These are phyloP conservation scores for Epipyxis sp. DNA, from an alignment of 108 stramenopile species.

Conservation along the genomic window DNA sequence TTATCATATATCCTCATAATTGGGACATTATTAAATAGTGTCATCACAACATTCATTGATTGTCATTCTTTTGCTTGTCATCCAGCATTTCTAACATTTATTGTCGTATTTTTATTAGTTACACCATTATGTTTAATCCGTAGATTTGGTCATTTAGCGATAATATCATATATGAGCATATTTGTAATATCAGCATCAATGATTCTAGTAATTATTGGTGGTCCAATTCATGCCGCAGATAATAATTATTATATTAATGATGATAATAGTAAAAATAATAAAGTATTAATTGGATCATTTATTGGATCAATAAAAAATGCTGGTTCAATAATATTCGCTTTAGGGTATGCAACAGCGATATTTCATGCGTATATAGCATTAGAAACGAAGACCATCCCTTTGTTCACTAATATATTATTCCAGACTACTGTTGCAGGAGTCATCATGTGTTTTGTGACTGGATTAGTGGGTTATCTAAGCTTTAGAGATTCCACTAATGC, in stretches of 20 bases:
- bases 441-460: slow-evolving; percentile 37
- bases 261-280: slow-evolving; percentile 26
- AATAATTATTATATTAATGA: slow-evolving; percentile 19
- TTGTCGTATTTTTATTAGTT: slow-evolving; percentile 33
- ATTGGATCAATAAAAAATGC: slow-evolving; percentile 28
- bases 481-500: slow-evolving; percentile 39
- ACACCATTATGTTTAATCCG: slow-evolving; percentile 41
- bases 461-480: slow-evolving; percentile 41
- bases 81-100: slow-evolving; percentile 25
- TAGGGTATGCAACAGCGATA: slow-evolving; percentile 36
- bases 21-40: slow-evolving; percentile 30
- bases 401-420: not conserved
- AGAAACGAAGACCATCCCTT: not conserved
- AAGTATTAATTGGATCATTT: slow-evolving; percentile 39
- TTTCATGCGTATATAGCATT: slow-evolving; percentile 40
- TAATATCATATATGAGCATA: slow-evolving; percentile 3
- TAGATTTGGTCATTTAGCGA: slow-evolving; percentile 25
- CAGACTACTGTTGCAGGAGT: slow-evolving; percentile 32
- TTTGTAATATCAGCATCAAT: slow-evolving; percentile 32
- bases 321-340: slow-evolving; percentile 45
- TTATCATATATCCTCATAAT: slow-evolving; percentile 39
- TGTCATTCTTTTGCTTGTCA: not conserved
- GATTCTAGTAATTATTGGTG: slow-evolving; percentile 36
- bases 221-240: slow-evolving; percentile 39
- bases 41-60: not conserved